Conservation (phyloP, 2,329 filamentous ascomycete genomes). For the Rhynchosporium secalis region DNA sequence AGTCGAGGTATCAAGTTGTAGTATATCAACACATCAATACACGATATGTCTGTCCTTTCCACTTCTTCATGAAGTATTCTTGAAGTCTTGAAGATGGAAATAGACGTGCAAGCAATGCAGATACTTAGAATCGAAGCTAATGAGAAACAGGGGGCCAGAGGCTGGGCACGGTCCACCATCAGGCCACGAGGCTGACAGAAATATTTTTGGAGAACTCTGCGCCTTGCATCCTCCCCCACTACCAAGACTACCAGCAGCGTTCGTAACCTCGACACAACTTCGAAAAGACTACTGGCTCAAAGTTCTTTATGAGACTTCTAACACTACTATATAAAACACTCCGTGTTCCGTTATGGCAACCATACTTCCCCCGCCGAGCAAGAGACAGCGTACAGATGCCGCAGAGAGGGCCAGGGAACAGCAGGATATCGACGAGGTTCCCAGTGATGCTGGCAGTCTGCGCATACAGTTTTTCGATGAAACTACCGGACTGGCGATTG, state of each 20-base stretch:
- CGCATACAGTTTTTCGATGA: constrained; percentile 87
- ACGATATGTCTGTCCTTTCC: not conserved
- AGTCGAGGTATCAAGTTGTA: constrained; percentile 23
- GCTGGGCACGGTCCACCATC: constrained; percentile 20
- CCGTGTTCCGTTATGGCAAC: constrained; percentile 66
- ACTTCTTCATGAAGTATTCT: not conserved
- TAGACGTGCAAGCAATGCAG: too few species aligned
- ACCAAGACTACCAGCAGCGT: not conserved
- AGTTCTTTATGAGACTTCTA: not conserved
- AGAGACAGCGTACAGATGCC: constrained; percentile 77
- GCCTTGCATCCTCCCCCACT: constrained; percentile 9
- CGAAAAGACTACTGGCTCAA: not conserved
- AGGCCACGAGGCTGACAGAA: constrained; percentile 34
- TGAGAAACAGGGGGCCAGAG: not conserved
- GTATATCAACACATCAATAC: not conserved
- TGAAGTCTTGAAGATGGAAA: not conserved
- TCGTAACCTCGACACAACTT: not conserved
- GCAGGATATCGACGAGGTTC: constrained; percentile 69
- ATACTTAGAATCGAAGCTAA: not conserved
- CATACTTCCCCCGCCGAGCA: constrained; percentile 78
- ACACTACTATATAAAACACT: not conserved
- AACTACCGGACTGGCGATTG: constrained; percentile 72
- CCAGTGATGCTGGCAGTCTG: constrained; percentile 71
- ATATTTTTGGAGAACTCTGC: constrained; percentile 24
- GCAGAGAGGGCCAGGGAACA: constrained; percentile 71